phyloP scores from a whole-genome alignment of 2,329 filamentous ascomycete species.

The Neopestalotiopsis clavispora region DNA sequence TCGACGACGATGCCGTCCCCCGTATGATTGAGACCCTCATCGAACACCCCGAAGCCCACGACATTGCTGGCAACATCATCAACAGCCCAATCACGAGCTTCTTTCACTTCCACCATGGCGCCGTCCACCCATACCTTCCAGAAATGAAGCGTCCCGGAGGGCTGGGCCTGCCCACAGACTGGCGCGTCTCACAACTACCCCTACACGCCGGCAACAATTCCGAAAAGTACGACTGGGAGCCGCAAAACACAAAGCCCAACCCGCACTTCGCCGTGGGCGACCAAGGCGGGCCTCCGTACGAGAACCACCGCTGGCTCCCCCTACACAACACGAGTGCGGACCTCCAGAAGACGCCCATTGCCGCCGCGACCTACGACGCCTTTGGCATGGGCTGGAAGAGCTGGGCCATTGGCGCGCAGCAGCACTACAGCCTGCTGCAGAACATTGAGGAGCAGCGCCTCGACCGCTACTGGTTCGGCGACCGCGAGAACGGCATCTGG shows the following conservation, averaged over 20 bases:
- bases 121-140: conserved; percentile 58
- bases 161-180: conserved; percentile 15
- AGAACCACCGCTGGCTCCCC: conserved; percentile 57
- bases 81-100: conserved; percentile 60
- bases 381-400: conserved; percentile 49
- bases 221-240: conserved; percentile 23
- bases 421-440: conserved; percentile 53
- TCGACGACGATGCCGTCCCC: conserved; percentile 48
- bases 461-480: conserved; percentile 51
- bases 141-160: conserved; percentile 37
- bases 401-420: conserved; percentile 56
- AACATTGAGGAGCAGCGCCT: conserved; percentile 53
- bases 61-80: conserved; percentile 61
- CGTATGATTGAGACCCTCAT: conserved; percentile 58
- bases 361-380: conserved; percentile 33
- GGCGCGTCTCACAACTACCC: conserved; percentile 19
- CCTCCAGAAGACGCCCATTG: conserved; percentile 50
- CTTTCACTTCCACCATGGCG: conserved; percentile 58
- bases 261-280: not conserved
- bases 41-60: conserved; percentile 52
- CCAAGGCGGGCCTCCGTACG: conserved; percentile 35
- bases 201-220: conserved; percentile 29
- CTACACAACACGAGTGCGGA: conserved; percentile 45
- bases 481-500: conserved; percentile 40
- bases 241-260: conserved; percentile 36